phyloP scores from a whole-genome alignment of 768 basidiomycete genomes.

The Naganishia antarctica region DNA sequence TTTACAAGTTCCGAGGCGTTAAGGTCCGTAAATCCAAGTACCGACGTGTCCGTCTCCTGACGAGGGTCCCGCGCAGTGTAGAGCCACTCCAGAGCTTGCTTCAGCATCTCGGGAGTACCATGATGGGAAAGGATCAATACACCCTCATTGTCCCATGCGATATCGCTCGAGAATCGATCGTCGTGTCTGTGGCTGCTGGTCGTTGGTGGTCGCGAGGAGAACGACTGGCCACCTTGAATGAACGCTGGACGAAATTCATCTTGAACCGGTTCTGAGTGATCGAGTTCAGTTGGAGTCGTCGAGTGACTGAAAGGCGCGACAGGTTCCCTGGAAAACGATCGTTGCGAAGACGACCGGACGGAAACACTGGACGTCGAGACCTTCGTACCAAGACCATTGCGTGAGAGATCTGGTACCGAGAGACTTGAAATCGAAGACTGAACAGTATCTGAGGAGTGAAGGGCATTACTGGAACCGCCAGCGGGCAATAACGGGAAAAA shows the following conservation, averaged over 20 bases:
- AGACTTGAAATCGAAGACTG: background rate
- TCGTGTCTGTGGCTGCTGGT: background rate
- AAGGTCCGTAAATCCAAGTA: background rate
- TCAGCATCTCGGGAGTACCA: conserved; percentile 70
- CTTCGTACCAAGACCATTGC: background rate
- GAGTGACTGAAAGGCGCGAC: background rate
- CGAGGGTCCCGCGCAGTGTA: conserved; percentile 82
- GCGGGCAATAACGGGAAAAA: conserved; percentile 66
- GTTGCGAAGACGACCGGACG: background rate
- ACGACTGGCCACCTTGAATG: background rate
- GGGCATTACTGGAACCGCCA: background rate
- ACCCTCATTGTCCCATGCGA: background rate
- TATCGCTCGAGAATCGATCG: background rate
- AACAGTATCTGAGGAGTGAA: background rate
- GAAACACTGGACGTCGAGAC: background rate
- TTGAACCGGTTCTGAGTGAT: background rate
- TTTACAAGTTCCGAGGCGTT: conserved; percentile 51
- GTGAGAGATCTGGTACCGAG: conserved; percentile 2
- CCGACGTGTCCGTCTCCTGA: background rate
- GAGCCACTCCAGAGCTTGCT: conserved; percentile 85
- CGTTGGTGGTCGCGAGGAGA: background rate
- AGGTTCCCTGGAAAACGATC: background rate
- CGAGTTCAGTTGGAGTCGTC: background rate
- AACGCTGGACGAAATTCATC: background rate
- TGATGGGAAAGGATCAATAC: conserved; percentile 3